Base-by-base conservation (phyloP, 257 asterid genomes). In the Ajuga chamaepitys region DNA sequence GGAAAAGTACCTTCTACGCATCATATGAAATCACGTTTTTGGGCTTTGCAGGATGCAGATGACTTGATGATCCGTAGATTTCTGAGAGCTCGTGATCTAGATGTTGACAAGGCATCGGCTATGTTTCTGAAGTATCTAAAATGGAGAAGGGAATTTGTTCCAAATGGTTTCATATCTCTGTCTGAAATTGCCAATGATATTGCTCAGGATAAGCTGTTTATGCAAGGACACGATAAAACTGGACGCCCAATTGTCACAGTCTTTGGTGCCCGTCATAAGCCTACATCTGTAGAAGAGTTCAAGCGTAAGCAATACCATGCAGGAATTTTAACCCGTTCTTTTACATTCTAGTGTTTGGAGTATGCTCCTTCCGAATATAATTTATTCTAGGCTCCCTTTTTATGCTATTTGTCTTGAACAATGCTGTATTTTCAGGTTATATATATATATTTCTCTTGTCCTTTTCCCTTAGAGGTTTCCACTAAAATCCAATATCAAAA, bases 81-180 rank as follows among this genome's bases (percentile, higher is more conserved):
- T 68, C 85, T 92, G 22, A 75, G 98, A 44, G 97, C 98, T 56
- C 92, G 98, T 44, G 96, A 92, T 83, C 86, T 85, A 0, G 95
- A 92, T 72, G 80, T 88, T 22, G 98, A 92, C 30, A 86, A 92
- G 83, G 97, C 97, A 53, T 79, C 88, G 5, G 68, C 81, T 28
- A 79, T 92, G 83, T 74, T 87, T 16, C 66, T 88, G 55, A 92
- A 88, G 79, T 89, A 78, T 76, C 75, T 85, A 56, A 88, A 74
- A 35, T 92, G 98, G 98, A 85, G 95, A 80, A 85, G 70, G 72
- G 95, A 86, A 48, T 78, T 83, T 63, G 81, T 81, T 55, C 86
- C 89, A 10, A 78, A 71, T 62, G 86, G 86, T 64, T 78, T 38
- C 58, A 74, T 83, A 70, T 81, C 86, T 35, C 83, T 80, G 17